Evolutionary conservation across 2,329 filamentous ascomycete genomes (phyloP), one percentile per base, ranked within the genome.

Genomic region (Ambrosiella beaveri): DNA sequence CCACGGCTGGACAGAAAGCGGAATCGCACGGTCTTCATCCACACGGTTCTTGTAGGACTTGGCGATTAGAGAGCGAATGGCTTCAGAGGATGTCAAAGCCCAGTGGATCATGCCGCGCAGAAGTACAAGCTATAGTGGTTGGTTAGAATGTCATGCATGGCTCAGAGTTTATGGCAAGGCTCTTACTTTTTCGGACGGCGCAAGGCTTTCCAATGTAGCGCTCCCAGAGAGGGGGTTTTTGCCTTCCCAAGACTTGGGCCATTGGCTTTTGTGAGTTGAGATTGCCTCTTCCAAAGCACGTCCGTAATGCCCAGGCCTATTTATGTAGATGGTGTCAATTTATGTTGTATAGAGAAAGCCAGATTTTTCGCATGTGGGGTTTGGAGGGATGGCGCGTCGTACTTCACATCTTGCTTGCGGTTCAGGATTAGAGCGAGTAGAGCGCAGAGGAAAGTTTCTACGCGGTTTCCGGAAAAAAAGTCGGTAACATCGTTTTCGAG

Each of bases 331-430:
- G 19, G 19, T 41, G 41, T 49, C 38, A 27, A 27, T 27, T 2
- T 27, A 27, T 27, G 27, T 27, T 27, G 27, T 27, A 27, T 27
- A 27, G 27, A 27, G 3, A 27, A 27, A 27, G 3, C 27, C 35
- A 49, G n/a, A 5, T 44, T 40, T 47, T 47, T 7, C 13, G 13
- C 8, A 36, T 15, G 8, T 8, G 47, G 37, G 41, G 39, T 44
- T 13, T 15, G 41, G n/a, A 47, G 15, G 19, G 17, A 15, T 47
- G 52, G 37, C 47, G 57, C 35, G 62, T 63, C 88, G 71, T 80
- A 97, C 93, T 98, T 95, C 68, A 97, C 87, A 72, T 95, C 90
- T 69, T 98, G 95, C 76, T 98, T 97, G 70, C 93, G 84, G 71
- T 98, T 98, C 66, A 98, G 76, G 58, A 96, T 80, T 65, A 98